Percentiles rank a stretch among this genome's conserved stretches.
These are phyloP conservation scores for Pterocarpus macrocarpus DNA, from an alignment of 306 rosid genomes.

Conservation along the genomic window DNA sequence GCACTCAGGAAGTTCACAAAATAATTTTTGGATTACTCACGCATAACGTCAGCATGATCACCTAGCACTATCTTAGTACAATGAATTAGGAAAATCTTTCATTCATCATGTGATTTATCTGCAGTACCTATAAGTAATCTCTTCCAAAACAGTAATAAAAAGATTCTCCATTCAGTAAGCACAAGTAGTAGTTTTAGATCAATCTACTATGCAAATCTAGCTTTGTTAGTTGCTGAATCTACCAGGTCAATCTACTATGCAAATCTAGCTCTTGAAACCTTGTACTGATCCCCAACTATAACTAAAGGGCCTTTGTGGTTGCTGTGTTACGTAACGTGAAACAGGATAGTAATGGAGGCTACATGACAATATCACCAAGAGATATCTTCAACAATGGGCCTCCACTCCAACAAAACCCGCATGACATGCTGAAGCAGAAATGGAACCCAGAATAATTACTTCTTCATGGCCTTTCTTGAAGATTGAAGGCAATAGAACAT, in stretches of 20 bases:
- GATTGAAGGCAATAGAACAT: slow-evolving; percentile 40
- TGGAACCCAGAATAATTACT: slow-evolving; percentile 30
- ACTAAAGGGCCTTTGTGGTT: not conserved
- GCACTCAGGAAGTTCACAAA: not conserved
- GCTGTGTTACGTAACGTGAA: not conserved
- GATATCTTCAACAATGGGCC: slow-evolving; percentile 3
- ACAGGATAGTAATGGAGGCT: not conserved
- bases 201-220: not conserved
- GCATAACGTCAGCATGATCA: not conserved
- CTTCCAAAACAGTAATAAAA: too few species aligned
- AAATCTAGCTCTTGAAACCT: not conserved
- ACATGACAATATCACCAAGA: not conserved
- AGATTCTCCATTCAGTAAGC: not conserved
- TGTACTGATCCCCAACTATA: not conserved
- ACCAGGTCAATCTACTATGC: too few species aligned
- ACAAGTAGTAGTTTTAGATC: not conserved
- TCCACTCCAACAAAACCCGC: slow-evolving; percentile 43
- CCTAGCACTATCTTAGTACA: not conserved
- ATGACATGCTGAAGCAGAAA: slow-evolving; percentile 29
- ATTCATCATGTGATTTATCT: not conserved
- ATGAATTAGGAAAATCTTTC: not conserved
- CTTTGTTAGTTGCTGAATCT: not conserved
- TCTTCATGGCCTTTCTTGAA: not conserved
- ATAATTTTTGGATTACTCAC: not conserved
- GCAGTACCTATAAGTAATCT: too few species aligned